These are phyloP conservation scores for Rubus idaeus DNA, from an alignment of 306 rosid genomes.

Conservation along the genomic window DNA sequence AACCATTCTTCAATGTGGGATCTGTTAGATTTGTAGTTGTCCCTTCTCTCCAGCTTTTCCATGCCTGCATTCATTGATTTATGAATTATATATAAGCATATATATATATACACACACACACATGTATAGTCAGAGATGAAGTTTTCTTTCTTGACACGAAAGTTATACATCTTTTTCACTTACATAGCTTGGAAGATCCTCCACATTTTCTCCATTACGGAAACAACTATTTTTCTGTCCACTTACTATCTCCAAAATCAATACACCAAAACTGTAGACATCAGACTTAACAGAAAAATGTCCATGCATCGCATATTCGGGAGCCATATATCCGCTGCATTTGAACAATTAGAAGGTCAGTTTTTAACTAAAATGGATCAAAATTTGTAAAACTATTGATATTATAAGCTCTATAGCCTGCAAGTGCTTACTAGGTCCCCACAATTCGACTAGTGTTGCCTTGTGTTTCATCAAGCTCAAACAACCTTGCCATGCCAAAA, in stretches of 20 bases:
- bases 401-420: background rate
- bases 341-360: background rate
- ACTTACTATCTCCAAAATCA: slow-evolving; percentile 5
- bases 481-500: slow-evolving; percentile 17
- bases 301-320: background rate
- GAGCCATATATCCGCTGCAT: slow-evolving; percentile 5
- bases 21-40: background rate
- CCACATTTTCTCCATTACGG: background rate
- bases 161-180: background rate
- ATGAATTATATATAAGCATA: background rate
- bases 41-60: slow-evolving; percentile 8
- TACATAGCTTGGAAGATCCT: slow-evolving; percentile 4
- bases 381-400: background rate
- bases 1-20: background rate
- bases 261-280: background rate
- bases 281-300: background rate
- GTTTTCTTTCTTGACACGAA: background rate
- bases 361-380: background rate
- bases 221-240: background rate
- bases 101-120: too few relatives aligned
- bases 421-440: slow-evolving; percentile 3
- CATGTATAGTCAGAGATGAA: background rate
- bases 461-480: background rate
- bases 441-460: slow-evolving; percentile 13
- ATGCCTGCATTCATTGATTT: slow-evolving; percentile 11